These are phyloP conservation scores for Trichoderma cornu-damae DNA, from an alignment of 2,329 filamentous ascomycete species.

Conservation along the genomic window DNA sequence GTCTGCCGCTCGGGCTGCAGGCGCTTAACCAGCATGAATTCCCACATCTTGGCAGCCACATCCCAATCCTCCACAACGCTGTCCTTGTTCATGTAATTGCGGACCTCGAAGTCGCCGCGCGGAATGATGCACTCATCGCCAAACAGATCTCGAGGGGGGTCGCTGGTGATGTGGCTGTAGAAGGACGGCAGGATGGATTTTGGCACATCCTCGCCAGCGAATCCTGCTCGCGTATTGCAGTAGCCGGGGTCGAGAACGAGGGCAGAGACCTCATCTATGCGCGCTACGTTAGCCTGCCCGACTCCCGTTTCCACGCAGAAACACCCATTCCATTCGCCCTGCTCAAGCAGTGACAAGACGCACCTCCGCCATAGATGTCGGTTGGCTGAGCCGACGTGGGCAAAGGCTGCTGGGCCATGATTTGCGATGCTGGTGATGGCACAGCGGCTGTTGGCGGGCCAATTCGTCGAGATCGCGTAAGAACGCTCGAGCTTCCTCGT, in stretches of 20 bases:
- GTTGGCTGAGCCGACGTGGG: constrained; percentile 54
- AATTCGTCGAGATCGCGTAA: constrained; percentile 28
- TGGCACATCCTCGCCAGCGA: constrained; percentile 94
- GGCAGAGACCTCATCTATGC: constrained; percentile 87
- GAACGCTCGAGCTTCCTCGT: constrained; percentile 15
- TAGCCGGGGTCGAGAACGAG: constrained; percentile 95
- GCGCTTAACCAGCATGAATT: constrained; percentile 83
- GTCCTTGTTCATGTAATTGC: constrained; percentile 86
- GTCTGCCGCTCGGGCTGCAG: constrained; percentile 72
- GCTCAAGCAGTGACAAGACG: constrained; percentile 22
- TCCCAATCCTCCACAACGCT: constrained; percentile 97
- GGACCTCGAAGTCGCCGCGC: constrained; percentile 69
- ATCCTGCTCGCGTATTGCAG: constrained; percentile 85
- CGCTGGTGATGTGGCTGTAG: constrained; percentile 61
- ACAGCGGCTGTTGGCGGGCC: constrained; percentile 19
- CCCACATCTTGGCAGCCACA: constrained; percentile 81
- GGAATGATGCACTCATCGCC: constrained; percentile 88
- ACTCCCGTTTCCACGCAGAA: constrained; percentile 14
- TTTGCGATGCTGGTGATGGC: constrained; percentile 20
- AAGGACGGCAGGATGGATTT: constrained; percentile 89
- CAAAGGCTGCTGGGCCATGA: constrained; percentile 53
- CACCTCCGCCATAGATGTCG: constrained; percentile 61
- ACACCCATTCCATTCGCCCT: constrained; percentile 17
- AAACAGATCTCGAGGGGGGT: constrained; percentile 58
- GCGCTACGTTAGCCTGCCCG: constrained; percentile 21